phyloP scores from a whole-genome alignment of 805 yeast species.

The Monosporozyma yasuniensis region DNA sequence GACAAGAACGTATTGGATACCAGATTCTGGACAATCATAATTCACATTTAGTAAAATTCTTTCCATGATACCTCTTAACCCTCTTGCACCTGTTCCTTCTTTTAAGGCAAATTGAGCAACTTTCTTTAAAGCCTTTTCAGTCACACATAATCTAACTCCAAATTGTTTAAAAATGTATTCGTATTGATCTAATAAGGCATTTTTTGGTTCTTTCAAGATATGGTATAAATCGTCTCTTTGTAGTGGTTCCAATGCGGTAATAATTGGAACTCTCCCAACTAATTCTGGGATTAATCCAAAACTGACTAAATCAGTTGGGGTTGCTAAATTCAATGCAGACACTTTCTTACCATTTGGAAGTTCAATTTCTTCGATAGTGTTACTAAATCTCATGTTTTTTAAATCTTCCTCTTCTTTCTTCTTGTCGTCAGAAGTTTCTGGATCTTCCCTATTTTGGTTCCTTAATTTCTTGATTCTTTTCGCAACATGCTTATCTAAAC shows the following conservation, averaged over 20 bases:
- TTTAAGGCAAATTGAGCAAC: conserved; percentile 41
- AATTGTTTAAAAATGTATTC: conserved; percentile 44
- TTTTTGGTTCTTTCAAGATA: conserved; percentile 47
- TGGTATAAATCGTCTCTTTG: conserved; percentile 37
- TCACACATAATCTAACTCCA: conserved; percentile 43
- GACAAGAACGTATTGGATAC: conserved; percentile 41
- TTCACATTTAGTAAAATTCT: conserved; percentile 42
- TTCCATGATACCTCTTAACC: conserved; percentile 47
- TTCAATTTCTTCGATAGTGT: conserved; percentile 30
- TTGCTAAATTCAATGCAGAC: conserved; percentile 38
- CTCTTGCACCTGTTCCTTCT: conserved; percentile 57
- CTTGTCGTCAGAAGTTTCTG: background rate
- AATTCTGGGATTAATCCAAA: conserved; percentile 54
- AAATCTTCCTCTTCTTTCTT: conserved; percentile 8
- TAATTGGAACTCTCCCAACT: conserved; percentile 49
- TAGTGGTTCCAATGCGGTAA: conserved; percentile 41
- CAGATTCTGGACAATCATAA: conserved; percentile 53
- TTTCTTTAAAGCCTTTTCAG: conserved; percentile 38
- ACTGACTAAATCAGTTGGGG: conserved; percentile 42
- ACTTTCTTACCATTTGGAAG: conserved; percentile 32
- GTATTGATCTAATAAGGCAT: conserved; percentile 46
- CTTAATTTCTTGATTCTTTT: conserved; percentile 27
- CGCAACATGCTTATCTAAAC: conserved; percentile 41
- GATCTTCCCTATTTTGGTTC: conserved; percentile 7
- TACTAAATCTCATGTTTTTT: conserved; percentile 14